Evolutionary conservation across 345 rosid genomes (phyloP), one percentile per base, ranked within the genome.

Genomic region (Gossypium turneri): DNA sequence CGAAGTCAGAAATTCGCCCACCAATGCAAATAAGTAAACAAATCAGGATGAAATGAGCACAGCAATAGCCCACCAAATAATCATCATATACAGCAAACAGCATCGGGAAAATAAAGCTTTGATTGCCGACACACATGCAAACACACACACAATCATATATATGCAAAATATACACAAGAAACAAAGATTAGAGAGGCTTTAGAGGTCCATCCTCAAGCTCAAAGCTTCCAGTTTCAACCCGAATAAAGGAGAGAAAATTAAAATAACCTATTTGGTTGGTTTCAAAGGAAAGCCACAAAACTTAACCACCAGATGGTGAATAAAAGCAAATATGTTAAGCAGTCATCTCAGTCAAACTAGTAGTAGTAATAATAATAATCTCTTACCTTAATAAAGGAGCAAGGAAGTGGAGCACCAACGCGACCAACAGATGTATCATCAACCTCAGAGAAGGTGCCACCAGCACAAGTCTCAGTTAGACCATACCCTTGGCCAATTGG

Each of bases 401-500:
- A 88, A 86, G 99, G 97, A 29, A 96, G 86, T 56, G 99, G 97
- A 84, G 91, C 87, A 64, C 99, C 99, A 63, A 89, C 99, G 76
- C 99, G 95, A 59, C 98, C 99, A 83, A 93, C 97, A 7, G 99
- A 89, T 76, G 89, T 68, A 85, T 96, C 99, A 79, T 93, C 98
- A 79, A 93, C 85, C 87, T 93, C 99, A 15, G 98, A 91, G 85
- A 96, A 96, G 66, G 98, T 86, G 81, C 95, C 98, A 53, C 98
- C 99, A 78, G 99, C 99, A 82, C 97, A 92, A 51, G 97, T 93
- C 87, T 96, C 99, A 19, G 98, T 96, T 69, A 96, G 94, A 69
- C 97, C 98, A 86, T 92, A 96, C n/a, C 99, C 99, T 86, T 96
- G 99, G 20, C 97, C 94, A 38, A 96, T 96, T 58, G 99, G 98